Base-by-base conservation (phyloP, 495 filamentous ascomycete genomes). In the Penicillium canariense region DNA sequence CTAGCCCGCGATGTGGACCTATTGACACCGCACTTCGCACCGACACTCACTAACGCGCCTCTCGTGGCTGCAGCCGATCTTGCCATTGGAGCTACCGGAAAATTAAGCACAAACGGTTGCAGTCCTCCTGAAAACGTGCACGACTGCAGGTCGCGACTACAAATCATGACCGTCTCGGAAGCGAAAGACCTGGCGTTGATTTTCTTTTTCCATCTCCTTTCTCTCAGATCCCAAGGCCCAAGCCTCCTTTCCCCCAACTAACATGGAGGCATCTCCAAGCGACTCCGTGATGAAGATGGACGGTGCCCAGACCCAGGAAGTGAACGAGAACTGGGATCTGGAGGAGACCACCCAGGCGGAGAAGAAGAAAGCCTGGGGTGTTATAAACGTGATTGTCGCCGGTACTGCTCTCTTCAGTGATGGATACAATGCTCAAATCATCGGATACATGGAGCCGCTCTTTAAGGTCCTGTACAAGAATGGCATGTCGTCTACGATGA, bases 351-450 rank as follows among this genome's bases (percentile, higher is more conserved):
- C n/a, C n/a, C n/a, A n/a, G n/a, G n/a, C n/a, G n/a, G n/a, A 50
- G n/a, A 23, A 50, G 27, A 43, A 49, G 28, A 61, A 52, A 26
- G 47, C 32, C 38, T 63, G 57, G 0, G 62, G 66, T 11, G 35
- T 68, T 8, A 44, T 76, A 17, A 72, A 68, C 32, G 69, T 74
- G 8, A 25, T 75, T 15, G 56, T 75, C 14, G 55, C 70, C 0
- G 72, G 74, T 0, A 30, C 73, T 15, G 74, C 71, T 14, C 62
- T 77, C 1, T 71, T 74, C 58, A 68, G 65, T 27, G 74, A 77
- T 62, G 74, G 74, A 10, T 77, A 76, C 60, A 76, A 75, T 55
- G 71, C 66, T 14, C 68, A 75, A 47, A 70, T 74, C 45, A 68
- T 75, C 52, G 71, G 72, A 1, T 75, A 75, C 45, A 75, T 75